phyloP scores from a whole-genome alignment of 176 grass and related monocot species.

The Miscanthus lutarioriparius region DNA sequence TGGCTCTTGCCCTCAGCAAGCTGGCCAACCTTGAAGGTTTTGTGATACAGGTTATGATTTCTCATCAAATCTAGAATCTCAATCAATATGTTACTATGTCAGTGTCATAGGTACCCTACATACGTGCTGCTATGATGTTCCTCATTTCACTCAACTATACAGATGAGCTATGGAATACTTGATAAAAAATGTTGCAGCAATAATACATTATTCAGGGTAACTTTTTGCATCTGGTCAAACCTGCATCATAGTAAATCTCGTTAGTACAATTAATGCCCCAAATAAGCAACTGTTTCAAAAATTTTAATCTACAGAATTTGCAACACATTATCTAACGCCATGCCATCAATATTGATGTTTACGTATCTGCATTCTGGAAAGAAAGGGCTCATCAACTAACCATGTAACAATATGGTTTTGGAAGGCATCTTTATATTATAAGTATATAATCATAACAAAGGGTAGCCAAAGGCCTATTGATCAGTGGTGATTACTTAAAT shows the following conservation, averaged over 20 bases:
- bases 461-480: slow-evolving; percentile 1
- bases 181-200: background rate
- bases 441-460: background rate
- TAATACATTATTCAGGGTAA: background rate
- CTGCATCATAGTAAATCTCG: background rate
- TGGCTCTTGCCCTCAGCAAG: slow-evolving; percentile 73
- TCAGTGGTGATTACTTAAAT: background rate
- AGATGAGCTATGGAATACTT: background rate
- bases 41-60: slow-evolving; percentile 64
- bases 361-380: background rate
- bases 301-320: background rate
- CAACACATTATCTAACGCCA: background rate
- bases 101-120: background rate
- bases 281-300: slow-evolving; percentile 13
- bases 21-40: slow-evolving; percentile 89
- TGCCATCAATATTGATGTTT: background rate
- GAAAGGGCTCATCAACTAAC: slow-evolving; percentile 26
- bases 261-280: slow-evolving; percentile 10
- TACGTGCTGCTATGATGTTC: background rate
- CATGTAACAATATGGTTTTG: background rate
- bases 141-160: background rate
- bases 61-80: slow-evolving; percentile 13
- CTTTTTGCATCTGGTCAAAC: slow-evolving; percentile 15
- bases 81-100: background rate
- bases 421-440: slow-evolving; percentile 28